A percentile compares a stretch with the other conserved stretches of the same genome.
phyloP scores from a whole-genome alignment of 495 filamentous ascomycete genomes.

The Neurospora tetraspora region DNA sequence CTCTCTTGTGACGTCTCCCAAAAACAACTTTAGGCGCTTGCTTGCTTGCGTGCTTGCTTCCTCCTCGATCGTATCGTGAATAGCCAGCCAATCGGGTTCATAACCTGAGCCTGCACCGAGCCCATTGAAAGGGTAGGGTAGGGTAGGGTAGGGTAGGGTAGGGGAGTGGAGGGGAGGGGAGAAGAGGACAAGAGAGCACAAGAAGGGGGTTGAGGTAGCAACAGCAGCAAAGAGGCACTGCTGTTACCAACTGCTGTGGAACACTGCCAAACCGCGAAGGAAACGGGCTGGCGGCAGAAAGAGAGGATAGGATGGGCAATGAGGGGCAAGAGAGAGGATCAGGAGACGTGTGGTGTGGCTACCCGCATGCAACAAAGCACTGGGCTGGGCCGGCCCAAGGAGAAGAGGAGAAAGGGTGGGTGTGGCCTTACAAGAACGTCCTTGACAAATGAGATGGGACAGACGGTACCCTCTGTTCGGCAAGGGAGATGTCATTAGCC shows the following conservation, averaged over 20 bases:
- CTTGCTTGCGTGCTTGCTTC: neutral
- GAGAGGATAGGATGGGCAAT: neutral
- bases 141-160: neutral
- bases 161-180: neutral
- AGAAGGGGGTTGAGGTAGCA: neutral
- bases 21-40: neutral
- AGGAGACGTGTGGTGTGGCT: neutral
- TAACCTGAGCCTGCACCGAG: neutral
- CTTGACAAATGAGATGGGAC: slow-evolving; percentile 63
- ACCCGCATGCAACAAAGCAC: neutral
- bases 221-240: slow-evolving; percentile 1
- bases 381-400: neutral
- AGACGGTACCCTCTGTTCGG: slow-evolving; percentile 55
- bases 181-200: neutral
- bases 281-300: neutral
- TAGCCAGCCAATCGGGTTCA: neutral
- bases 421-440: slow-evolving; percentile 51
- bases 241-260: neutral
- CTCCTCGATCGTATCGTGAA: neutral
- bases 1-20: neutral
- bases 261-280: neutral
- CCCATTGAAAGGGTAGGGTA: neutral
- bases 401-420: neutral
- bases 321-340: neutral
- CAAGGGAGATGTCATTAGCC: slow-evolving; percentile 28